Conservation (phyloP, 108 stramenopile species). For the Cafeteria roenbergensis region DNA sequence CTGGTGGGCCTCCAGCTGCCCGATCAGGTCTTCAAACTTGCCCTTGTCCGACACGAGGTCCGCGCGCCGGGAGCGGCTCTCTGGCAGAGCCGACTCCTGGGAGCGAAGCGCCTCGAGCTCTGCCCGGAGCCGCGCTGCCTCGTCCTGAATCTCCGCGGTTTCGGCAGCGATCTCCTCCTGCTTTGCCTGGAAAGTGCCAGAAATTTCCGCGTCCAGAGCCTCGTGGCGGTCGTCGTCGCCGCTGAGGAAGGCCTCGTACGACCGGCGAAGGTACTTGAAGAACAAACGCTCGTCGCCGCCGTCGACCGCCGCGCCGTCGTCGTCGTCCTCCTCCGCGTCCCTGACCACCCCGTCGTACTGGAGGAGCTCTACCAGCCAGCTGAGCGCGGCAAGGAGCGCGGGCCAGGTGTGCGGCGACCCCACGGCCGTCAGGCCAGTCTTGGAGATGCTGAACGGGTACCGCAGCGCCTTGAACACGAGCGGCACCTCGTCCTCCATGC, state of each 20-base stretch:
- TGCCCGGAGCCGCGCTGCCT: conserved; percentile 25
- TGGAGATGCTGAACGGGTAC: conserved; percentile 44
- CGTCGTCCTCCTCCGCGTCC: conserved; percentile 2
- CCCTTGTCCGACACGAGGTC: conserved; percentile 56
- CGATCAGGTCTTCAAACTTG: conserved; percentile 64
- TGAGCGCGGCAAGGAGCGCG: conserved; percentile 71
- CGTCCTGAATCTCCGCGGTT: conserved; percentile 2
- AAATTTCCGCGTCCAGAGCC: conserved; percentile 37
- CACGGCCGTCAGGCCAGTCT: conserved; percentile 75
- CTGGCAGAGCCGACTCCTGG: conserved; percentile 53
- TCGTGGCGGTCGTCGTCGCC: conserved; percentile 62
- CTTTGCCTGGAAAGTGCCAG: conserved; percentile 12
- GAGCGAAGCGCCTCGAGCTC: conserved; percentile 47
- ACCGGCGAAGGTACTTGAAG: conserved; percentile 57
- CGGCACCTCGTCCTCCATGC: conserved; percentile 86
- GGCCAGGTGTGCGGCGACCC: conserved; percentile 98
- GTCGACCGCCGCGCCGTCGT: conserved; percentile 22
- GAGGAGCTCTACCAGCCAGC: conserved; percentile 82
- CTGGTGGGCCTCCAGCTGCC: conserved; percentile 60
- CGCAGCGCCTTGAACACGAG: conserved; percentile 70
- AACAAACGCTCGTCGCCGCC: conserved; percentile 43
- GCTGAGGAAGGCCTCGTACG: conserved; percentile 67
- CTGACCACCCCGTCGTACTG: conserved; percentile 32
- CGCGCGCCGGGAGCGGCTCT: conserved; percentile 50
- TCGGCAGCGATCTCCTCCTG: conserved; percentile 8